phyloP scores from a whole-genome alignment of 2,329 filamentous ascomycete species.

The Kalaharituber pfeilii region DNA sequence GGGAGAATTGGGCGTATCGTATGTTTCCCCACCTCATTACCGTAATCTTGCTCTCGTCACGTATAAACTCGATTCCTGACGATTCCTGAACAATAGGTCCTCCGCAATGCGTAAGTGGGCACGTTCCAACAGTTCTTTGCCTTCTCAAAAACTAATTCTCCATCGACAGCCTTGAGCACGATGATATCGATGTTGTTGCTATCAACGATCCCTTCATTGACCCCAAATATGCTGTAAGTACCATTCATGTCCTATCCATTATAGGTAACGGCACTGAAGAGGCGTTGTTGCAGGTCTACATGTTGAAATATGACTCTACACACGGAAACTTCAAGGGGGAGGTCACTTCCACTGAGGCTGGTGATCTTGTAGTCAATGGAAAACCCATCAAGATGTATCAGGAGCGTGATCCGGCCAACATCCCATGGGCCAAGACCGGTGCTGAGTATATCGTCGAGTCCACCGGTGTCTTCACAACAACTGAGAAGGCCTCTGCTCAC shows the following conservation, averaged over 20 bases:
- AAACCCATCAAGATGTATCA: conserved; percentile 90
- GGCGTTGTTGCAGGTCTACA: conserved; percentile 67
- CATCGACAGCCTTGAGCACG: conserved; percentile 51
- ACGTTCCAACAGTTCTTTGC: not conserved
- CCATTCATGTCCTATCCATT: not conserved
- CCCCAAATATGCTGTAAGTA: conserved; percentile 79
- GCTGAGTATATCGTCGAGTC: conserved; percentile 94
- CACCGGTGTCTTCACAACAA: conserved; percentile 98
- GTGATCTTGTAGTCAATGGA: conserved; percentile 67
- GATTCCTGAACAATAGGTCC: conserved; percentile 39
- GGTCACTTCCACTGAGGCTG: conserved; percentile 53
- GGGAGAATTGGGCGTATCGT: conserved; percentile 95
- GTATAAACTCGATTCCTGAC: too few species aligned
- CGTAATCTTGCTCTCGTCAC: too few species aligned
- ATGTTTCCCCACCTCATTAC: too few species aligned
- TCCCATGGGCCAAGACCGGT: conserved; percentile 76
- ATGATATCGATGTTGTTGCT: conserved; percentile 79
- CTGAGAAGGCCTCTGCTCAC: conserved; percentile 83
- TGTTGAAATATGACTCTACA: conserved; percentile 98
- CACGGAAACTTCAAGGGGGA: conserved; percentile 95
- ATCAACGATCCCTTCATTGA: conserved; percentile 99
- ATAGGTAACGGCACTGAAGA: not conserved
- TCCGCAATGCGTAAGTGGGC: conserved; percentile 75
- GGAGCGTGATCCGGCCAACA: conserved; percentile 74
- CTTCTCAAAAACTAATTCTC: too few species aligned